A percentile compares a stretch with the other conserved stretches of the same genome.
phyloP scores from a whole-genome alignment of 139 green algal species.

The Astrephomene gubernaculifera region DNA sequence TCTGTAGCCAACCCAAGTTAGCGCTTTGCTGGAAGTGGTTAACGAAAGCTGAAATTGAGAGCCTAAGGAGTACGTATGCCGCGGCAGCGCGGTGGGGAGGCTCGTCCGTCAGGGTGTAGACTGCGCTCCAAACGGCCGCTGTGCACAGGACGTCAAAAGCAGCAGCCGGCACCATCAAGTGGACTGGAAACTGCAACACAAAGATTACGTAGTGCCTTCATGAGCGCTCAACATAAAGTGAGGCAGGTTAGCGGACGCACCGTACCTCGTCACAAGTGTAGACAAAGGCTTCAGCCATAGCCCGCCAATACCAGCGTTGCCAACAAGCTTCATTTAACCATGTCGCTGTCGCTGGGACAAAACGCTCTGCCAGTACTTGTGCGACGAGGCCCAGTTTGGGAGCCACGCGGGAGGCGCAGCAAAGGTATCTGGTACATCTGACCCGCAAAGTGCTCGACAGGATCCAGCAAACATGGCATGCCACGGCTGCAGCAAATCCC shows the following conservation, averaged over 20 bases:
- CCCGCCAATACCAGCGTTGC: background rate
- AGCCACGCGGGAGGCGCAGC: background rate
- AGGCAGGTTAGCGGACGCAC: too few relatives aligned
- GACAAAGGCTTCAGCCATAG: slow-evolving; percentile 10
- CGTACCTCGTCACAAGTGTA: slow-evolving; percentile 19
- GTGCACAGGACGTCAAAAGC: background rate
- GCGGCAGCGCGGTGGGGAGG: background rate
- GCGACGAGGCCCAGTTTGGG: background rate
- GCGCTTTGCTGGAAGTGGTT: background rate
- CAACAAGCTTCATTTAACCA: slow-evolving; percentile 4
- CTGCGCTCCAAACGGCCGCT: background rate
- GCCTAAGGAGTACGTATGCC: background rate
- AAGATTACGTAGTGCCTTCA: background rate
- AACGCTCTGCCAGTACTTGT: background rate
- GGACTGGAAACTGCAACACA: background rate
- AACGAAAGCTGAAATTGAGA: background rate
- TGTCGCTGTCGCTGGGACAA: background rate
- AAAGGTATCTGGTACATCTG: background rate
- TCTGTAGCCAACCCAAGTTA: background rate
- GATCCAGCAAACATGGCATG: background rate
- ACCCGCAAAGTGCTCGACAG: background rate
- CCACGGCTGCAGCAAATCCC: background rate
- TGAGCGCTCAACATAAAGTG: too few relatives aligned
- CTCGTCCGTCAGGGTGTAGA: too few relatives aligned
- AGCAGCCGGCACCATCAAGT: background rate